A percentile compares a stretch with the other conserved stretches of the same genome.
Conservation (phyloP, 148 eudicot species). For the Vaccinium macrocarpon region DNA sequence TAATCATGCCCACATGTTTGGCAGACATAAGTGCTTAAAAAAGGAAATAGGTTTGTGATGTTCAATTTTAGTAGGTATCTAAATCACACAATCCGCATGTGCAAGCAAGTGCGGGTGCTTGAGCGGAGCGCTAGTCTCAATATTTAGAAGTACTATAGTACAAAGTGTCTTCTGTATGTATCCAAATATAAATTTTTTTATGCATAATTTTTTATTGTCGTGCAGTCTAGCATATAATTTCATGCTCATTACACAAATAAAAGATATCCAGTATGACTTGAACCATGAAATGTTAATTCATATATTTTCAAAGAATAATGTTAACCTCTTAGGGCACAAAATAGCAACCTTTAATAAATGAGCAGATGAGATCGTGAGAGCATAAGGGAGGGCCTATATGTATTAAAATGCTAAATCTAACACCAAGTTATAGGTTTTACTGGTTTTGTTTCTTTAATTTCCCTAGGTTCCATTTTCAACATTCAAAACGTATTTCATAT, state of each 20-base stretch:
- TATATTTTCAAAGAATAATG: too few relatives aligned
- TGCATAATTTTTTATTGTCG: neutral
- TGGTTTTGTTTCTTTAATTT: neutral
- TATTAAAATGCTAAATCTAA: neutral
- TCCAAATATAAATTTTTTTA: too few relatives aligned
- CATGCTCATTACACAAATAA: neutral
- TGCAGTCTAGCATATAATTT: neutral
- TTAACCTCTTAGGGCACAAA: neutral
- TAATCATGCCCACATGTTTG: neutral
- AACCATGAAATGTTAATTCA: neutral
- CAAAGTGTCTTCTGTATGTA: neutral
- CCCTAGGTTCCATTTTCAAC: neutral
- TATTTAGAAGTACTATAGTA: neutral
- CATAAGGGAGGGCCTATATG: neutral
- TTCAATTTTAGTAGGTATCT: neutral
- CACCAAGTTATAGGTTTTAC: neutral
- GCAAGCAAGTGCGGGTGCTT: neutral
- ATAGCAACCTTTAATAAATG: neutral
- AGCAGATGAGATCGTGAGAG: neutral
- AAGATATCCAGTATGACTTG: neutral
- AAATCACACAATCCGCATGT: neutral
- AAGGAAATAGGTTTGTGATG: neutral
- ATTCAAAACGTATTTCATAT: neutral
- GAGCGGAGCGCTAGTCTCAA: neutral
- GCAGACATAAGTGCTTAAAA: neutral